Conservation (phyloP, 176 grass and related monocot species). For the Metroxylon sagu region DNA sequence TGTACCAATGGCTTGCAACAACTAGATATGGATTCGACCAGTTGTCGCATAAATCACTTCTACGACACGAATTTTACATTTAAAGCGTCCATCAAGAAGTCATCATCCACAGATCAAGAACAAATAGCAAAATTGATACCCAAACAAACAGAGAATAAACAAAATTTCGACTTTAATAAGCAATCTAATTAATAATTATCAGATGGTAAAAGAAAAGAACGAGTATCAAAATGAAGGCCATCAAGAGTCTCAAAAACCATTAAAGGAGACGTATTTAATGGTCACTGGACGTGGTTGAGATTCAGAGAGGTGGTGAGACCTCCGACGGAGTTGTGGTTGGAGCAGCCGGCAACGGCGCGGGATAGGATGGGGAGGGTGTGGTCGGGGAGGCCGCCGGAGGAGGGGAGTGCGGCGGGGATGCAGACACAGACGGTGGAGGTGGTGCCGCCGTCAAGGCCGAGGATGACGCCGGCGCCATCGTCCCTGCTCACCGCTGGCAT, state of each 20-base stretch:
- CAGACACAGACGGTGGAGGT: constrained; percentile 96
- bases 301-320: constrained; percentile 24
- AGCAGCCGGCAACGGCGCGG: constrained; percentile 74
- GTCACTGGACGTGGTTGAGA: not conserved
- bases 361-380: constrained; percentile 49
- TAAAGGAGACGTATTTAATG: not conserved
- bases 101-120: too few species aligned
- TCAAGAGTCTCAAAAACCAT: not conserved
- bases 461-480: constrained; percentile 62
- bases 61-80: not conserved
- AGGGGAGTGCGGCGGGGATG: constrained; percentile 51
- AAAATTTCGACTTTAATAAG: too few species aligned
- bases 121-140: too few species aligned
- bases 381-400: constrained; percentile 21
- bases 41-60: not conserved
- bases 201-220: too few species aligned
- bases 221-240: too few species aligned
- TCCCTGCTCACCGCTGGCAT: constrained; percentile 11
- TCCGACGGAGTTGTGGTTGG: constrained; percentile 96
- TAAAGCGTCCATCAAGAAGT: too few species aligned
- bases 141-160: too few species aligned
- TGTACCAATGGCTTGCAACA: too few species aligned
- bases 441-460: constrained; percentile 92
- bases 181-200: too few species aligned
- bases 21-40: too few species aligned